These are phyloP conservation scores for Lachnellula occidentalis DNA, from an alignment of 2,329 filamentous ascomycete genomes.

Conservation along the genomic window DNA sequence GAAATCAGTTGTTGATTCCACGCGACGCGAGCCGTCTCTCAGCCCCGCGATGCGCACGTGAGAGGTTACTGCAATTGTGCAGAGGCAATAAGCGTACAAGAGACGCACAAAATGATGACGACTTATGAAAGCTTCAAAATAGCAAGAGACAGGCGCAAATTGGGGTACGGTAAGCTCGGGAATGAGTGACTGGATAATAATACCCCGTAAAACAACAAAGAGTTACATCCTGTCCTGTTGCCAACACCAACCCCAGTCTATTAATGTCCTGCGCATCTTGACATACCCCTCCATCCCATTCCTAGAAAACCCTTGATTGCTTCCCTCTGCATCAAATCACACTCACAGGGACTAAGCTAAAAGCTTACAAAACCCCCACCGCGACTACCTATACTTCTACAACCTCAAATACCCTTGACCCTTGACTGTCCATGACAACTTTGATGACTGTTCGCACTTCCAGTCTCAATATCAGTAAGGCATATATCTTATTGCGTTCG, in stretches of 20 bases:
- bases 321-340: too few species aligned
- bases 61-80: neutral
- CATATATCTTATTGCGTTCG: neutral
- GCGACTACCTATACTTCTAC: neutral
- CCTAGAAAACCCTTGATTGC: too few species aligned
- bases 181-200: neutral
- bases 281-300: too few species aligned
- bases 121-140: neutral
- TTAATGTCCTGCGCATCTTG: too few species aligned
- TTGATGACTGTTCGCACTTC: constrained; percentile 1
- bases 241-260: too few species aligned
- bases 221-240: neutral
- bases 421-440: constrained; percentile 11
- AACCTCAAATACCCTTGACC: neutral
- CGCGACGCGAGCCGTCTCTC: neutral
- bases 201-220: neutral
- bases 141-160: neutral
- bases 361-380: neutral
- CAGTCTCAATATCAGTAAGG: neutral
- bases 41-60: neutral
- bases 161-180: neutral
- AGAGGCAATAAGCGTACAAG: neutral
- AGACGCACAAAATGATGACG: neutral
- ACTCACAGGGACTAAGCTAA: too few species aligned
- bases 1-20: neutral